Conservation (phyloP, 2,329 filamentous ascomycete genomes). For the Colletotrichum lupini region DNA sequence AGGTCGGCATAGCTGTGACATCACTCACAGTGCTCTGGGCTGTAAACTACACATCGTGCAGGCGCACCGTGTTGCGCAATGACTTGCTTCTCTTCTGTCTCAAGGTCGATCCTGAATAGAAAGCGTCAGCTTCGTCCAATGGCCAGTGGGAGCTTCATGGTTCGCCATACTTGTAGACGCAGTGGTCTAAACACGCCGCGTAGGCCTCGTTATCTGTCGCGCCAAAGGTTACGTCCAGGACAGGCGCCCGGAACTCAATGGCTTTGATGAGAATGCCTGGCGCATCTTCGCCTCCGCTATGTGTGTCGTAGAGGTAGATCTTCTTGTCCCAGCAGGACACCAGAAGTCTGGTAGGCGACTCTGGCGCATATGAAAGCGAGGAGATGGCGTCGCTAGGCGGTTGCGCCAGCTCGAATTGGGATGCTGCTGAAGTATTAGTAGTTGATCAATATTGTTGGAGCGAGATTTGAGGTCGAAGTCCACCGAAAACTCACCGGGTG, state of each 20-base stretch:
- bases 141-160: background rate
- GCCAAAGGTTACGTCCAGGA: slow-evolving; percentile 93
- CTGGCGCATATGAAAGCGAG: slow-evolving; percentile 84
- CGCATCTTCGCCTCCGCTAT: slow-evolving; percentile 64
- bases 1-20: background rate
- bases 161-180: slow-evolving; percentile 75
- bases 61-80: slow-evolving; percentile 83
- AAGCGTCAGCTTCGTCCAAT: background rate
- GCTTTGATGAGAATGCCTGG: slow-evolving; percentile 74
- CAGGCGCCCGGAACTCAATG: slow-evolving; percentile 84
- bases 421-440: slow-evolving; percentile 54
- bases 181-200: slow-evolving; percentile 86
- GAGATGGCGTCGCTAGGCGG: slow-evolving; percentile 91
- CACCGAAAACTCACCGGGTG: slow-evolving; percentile 49
- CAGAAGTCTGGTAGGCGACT: slow-evolving; percentile 79
- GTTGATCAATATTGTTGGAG: background rate
- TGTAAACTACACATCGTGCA: slow-evolving; percentile 88
- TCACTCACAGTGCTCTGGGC: slow-evolving; percentile 72
- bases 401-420: slow-evolving; percentile 85
- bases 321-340: slow-evolving; percentile 95
- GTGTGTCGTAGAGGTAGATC: slow-evolving; percentile 88
- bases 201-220: slow-evolving; percentile 85
- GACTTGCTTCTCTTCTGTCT: slow-evolving; percentile 76
- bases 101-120: slow-evolving; percentile 69
- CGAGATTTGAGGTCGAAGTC: background rate